Evolutionary conservation across 805 yeast genomes (phyloP), one percentile per base, ranked within the genome.

Genomic region (Clavispora vitiphila): DNA sequence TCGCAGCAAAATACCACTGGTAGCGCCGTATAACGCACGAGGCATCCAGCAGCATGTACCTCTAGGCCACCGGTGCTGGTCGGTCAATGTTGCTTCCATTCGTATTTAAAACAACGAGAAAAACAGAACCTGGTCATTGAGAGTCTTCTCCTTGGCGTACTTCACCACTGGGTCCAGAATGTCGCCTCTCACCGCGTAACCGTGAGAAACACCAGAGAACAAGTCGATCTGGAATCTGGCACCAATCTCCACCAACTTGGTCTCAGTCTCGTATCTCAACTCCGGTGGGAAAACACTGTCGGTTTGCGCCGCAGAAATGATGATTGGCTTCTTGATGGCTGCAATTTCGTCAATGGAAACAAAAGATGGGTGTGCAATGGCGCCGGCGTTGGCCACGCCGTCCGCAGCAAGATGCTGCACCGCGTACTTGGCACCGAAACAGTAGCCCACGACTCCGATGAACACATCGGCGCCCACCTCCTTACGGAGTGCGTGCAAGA

Each of bases 301-400:
- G 14, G 48, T 61, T 65, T 86, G 87, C 37, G 96, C 95, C 41
- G 86, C 86, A 16, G 86, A 71, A 49, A 89, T 80, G 48, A 81
- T 50, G 22, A 90, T 34, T 16, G 95, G 95, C 46, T 63, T 65
- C 49, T 72, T 77, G 51, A 90, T 60, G 1, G 67, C 74, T 39
- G 70, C 76, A 37, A 87, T 71, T 55, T 85, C 95, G 29, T 79
- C 89, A 25, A 73, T 71, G 10, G 71, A 46, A 12, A 86, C 81
- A 46, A 83, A 74, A 2, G 95, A 83, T 5, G 97, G 96, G 63
- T 90, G 97, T 8, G 93, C 93, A 48, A 78, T 62, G 12, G 91
- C 95, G 54, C 77, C 87, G 14, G 72, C 84, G 46, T 77, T 76
- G 26, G 76, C 72, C 7, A 54, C 34, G 20, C 75, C 74, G 32